Percentiles rank a stretch among this genome's conserved stretches.
These are phyloP conservation scores for Fonsecaea nubica DNA, from an alignment of 2,329 filamentous ascomycete species.

Conservation along the genomic window DNA sequence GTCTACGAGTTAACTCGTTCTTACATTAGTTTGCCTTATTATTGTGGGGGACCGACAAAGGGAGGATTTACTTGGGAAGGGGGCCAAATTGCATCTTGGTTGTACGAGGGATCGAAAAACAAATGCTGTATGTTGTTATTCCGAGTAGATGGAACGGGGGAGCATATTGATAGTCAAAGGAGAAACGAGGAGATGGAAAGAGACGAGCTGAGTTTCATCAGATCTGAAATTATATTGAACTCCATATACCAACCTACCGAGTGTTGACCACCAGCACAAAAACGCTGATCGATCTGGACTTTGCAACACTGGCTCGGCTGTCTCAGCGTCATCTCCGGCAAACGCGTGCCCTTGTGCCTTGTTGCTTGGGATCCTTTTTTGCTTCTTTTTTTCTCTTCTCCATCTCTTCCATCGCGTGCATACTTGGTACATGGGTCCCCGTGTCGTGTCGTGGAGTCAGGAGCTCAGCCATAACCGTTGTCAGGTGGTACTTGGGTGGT, in stretches of 20 bases:
- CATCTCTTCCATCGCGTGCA: no score
- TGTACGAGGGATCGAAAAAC: neutral
- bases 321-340: conserved; percentile 35
- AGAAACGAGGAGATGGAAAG: neutral
- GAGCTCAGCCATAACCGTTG: neutral
- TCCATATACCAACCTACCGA: neutral
- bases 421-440: conserved; percentile 6
- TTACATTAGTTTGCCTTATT: neutral
- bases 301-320: conserved; percentile 19
- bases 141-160: no score
- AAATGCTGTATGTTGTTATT: no score
- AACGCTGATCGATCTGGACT: neutral
- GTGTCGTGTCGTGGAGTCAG: conserved; percentile 18
- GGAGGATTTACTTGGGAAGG: neutral
- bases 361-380: neutral
- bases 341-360: conserved; percentile 16
- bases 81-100: conserved; percentile 7
- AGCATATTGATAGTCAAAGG: no score
- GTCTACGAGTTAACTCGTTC: neutral
- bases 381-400: neutral
- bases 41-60: neutral
- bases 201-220: neutral
- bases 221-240: neutral
- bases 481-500: neutral
- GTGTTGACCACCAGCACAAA: neutral